Evolutionary conservation across 257 asterid genomes (phyloP).

Genomic region (Striga asiatica): DNA sequence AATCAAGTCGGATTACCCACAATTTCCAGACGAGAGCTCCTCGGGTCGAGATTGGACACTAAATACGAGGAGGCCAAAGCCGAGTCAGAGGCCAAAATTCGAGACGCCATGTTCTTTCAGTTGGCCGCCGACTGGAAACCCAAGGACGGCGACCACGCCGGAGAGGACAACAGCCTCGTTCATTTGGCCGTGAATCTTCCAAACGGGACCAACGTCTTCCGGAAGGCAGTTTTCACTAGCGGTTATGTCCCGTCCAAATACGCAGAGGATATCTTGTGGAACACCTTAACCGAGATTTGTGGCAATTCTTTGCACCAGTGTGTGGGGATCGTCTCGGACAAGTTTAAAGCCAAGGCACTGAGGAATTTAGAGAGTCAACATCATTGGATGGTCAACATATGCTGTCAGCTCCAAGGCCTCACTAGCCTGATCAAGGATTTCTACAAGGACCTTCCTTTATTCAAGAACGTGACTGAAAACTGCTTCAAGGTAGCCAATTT

Average conservation of each 20-base stretch:
- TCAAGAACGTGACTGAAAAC: conserved; percentile 41
- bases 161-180: conserved; percentile 36
- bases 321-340: conserved; percentile 68
- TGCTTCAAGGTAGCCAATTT: conserved; percentile 57
- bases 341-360: conserved; percentile 61
- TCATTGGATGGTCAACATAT: conserved; percentile 77
- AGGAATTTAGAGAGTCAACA: conserved; percentile 50
- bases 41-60: conserved; percentile 47
- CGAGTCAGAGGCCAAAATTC: conserved; percentile 49
- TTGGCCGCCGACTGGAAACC: conserved; percentile 58
- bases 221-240: conserved; percentile 35
- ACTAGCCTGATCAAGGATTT: conserved; percentile 66
- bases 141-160: conserved; percentile 23
- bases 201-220: conserved; percentile 63
- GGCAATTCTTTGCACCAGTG: conserved; percentile 45
- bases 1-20: conserved; percentile 64
- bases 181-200: conserved; percentile 63
- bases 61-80: conserved; percentile 54
- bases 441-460: conserved; percentile 52
- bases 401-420: conserved; percentile 66
- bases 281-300: conserved; percentile 38
- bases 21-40: conserved; percentile 37
- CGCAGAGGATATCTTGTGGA: conserved; percentile 68
- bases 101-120: conserved; percentile 73
- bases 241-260: conserved; percentile 52